Base-by-base conservation (phyloP, 202 grass and related monocot genomes). In the Elaeis oleifera region DNA sequence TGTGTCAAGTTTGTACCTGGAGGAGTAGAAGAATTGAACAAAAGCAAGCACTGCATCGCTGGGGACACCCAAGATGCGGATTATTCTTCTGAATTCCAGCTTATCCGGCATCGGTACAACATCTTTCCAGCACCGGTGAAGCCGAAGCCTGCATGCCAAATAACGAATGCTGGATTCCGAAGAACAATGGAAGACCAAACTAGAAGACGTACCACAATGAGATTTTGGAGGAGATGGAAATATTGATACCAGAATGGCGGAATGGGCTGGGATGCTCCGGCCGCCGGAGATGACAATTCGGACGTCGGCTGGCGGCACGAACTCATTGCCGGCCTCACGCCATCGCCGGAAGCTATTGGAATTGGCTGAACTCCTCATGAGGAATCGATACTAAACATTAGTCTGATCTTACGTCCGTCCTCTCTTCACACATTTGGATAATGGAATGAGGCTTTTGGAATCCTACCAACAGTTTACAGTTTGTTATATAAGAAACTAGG, bases 221-320 rank as follows among this genome's bases (percentile, higher is more conserved):
- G 3, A 44, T 44, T 44, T 14, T 11, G 50, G 18, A 16, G 55
- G 11, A 22, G 23, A 8, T 18, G 5, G 53, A 26, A 20, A 20
- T 20, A 39, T 36, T 28, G 32, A 67, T 84, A 97, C 92, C 58
- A 97, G 76, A 26, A 97, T 77, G 79, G 63, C 79, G 22, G 88
- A 92, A 65, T 97, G 88, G 5, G 88, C 84, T 14, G 68, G 65
- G 53, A 97, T 74, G 58, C 49, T 86, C 49, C 69, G 57, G 5
- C 92, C 92, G 67, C 91, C 87, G 18, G 92, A 91, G 26, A 81
- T 97, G 65, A 97, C 74, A 65, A 97, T 58, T 65, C 73, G 77
- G 66, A 92, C 77, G 76, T 91, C 88, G 7, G 82, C 50, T 8
- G 74, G 32, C 69, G 82, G 73, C 58, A 56, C 54, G 67, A 14